These are phyloP conservation scores for Moesziomyces sp. DNA, from an alignment of 1,284 basidiomycete genomes.

Conservation along the genomic window DNA sequence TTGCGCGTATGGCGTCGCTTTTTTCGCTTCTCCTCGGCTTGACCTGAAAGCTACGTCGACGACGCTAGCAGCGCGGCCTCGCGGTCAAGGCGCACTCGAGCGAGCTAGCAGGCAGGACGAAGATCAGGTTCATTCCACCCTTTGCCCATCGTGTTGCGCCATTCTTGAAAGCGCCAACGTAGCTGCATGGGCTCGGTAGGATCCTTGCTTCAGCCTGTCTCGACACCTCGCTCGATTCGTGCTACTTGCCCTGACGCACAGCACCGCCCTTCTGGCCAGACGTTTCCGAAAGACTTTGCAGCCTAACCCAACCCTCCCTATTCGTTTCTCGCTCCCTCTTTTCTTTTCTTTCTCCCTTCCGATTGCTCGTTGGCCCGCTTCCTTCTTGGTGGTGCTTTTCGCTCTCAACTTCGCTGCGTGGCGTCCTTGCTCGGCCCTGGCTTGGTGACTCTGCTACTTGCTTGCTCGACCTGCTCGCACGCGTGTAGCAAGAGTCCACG, in stretches of 20 bases:
- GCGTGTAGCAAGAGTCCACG: background rate
- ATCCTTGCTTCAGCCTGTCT: background rate
- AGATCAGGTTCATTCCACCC: background rate
- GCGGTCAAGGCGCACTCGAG: conserved; percentile 1
- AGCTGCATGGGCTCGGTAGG: background rate
- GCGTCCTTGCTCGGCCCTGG: background rate
- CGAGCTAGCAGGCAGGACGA: background rate
- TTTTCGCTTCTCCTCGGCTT: conserved; percentile 7
- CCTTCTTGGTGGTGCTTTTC: background rate
- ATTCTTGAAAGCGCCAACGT: too few relatives aligned
- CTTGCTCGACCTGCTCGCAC: background rate
- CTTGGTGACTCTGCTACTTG: background rate
- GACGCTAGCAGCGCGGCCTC: conserved; percentile 38
- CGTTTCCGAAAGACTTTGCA: conserved; percentile 28
- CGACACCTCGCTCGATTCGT: conserved; percentile 5
- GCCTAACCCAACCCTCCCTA: conserved; percentile 16
- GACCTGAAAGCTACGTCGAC: conserved; percentile 38
- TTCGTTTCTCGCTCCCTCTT: conserved; percentile 6
- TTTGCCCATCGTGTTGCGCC: too few relatives aligned
- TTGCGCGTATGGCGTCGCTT: too few relatives aligned
- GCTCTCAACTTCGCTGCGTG: background rate
- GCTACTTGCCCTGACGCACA: conserved; percentile 9
- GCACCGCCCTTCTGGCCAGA: conserved; percentile 30
- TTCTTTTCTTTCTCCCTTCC: background rate
- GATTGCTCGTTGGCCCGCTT: background rate